A percentile compares a stretch with the other conserved stretches of the same genome.
phyloP scores from a whole-genome alignment of 192 early-diverging fungal species.

The Linnemannia zychae region DNA sequence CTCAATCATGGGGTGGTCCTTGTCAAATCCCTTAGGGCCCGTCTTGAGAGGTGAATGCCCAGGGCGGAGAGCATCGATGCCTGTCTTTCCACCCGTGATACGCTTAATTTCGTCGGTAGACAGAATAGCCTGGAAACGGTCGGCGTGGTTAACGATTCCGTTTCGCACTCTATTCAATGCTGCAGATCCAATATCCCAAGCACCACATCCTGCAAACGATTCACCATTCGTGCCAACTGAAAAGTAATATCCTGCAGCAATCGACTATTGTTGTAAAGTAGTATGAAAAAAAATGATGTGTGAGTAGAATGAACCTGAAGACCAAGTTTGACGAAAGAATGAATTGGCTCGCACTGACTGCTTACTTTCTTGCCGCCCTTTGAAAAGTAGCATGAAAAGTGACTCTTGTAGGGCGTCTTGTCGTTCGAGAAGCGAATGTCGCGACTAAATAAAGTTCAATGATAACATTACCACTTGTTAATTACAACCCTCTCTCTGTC shows the following conservation, averaged over 20 bases:
- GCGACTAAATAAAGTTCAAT: conserved; percentile 50
- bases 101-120: conserved; percentile 58
- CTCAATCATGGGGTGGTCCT: conserved; percentile 69
- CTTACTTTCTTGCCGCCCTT: conserved; percentile 61
- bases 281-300: neutral
- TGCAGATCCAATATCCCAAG: conserved; percentile 58
- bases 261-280: conserved; percentile 16
- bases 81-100: conserved; percentile 52
- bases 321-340: neutral
- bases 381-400: conserved; percentile 59
- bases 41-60: conserved; percentile 62
- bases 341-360: neutral
- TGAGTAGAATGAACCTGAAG: neutral
- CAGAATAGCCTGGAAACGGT: conserved; percentile 56
- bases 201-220: conserved; percentile 60
- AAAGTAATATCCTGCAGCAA: conserved; percentile 67
- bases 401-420: conserved; percentile 67
- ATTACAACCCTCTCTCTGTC: neutral
- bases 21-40: conserved; percentile 66
- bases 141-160: conserved; percentile 57
- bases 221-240: conserved; percentile 57
- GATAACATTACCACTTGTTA: neutral
- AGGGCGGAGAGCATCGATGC: conserved; percentile 47
- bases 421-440: conserved; percentile 73
- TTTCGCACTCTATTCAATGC: conserved; percentile 57